These are phyloP conservation scores for Pseudopithomyces chartarum DNA, from an alignment of 2,329 filamentous ascomycete genomes.

Conservation along the genomic window DNA sequence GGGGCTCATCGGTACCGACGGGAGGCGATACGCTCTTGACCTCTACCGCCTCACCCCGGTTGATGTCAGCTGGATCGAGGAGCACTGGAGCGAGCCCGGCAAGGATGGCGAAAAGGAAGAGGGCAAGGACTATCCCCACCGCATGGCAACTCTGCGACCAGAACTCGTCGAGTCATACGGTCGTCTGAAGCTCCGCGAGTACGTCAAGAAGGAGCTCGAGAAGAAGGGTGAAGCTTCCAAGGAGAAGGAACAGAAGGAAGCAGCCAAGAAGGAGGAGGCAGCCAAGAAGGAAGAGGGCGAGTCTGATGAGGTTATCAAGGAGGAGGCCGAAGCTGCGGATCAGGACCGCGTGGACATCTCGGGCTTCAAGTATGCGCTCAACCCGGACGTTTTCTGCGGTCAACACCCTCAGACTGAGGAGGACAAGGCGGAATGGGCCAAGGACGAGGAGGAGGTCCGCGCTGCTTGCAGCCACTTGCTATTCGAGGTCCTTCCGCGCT, in stretches of 20 bases:
- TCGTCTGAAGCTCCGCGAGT: conserved; percentile 85
- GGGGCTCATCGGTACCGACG: conserved; percentile 94
- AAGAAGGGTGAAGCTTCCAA: conserved; percentile 37
- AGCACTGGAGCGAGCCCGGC: conserved; percentile 58
- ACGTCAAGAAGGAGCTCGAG: conserved; percentile 75
- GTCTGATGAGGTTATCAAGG: conserved; percentile 37
- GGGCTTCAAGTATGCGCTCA: conserved; percentile 84
- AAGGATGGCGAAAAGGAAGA: conserved; percentile 55
- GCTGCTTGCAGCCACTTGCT: conserved; percentile 80
- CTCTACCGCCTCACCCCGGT: conserved; percentile 92
- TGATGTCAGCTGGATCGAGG: conserved; percentile 89
- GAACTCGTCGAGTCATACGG: conserved; percentile 89
- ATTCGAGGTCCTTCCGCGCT: conserved; percentile 77
- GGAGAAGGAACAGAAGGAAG: conserved; percentile 62
- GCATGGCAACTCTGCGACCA: conserved; percentile 90
- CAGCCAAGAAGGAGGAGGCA: conserved; percentile 24
- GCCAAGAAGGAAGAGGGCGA: conserved; percentile 29
- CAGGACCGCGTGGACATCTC: conserved; percentile 82
- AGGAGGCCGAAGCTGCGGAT: conserved; percentile 45
- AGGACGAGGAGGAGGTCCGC: conserved; percentile 88
- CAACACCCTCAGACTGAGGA: conserved; percentile 87
- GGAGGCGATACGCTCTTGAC: conserved; percentile 95
- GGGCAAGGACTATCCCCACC: conserved; percentile 77
- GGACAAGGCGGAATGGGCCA: conserved; percentile 80
- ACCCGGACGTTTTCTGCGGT: conserved; percentile 94